phyloP scores from a whole-genome alignment of 768 basidiomycete species.

The Lenzites betulinus region DNA sequence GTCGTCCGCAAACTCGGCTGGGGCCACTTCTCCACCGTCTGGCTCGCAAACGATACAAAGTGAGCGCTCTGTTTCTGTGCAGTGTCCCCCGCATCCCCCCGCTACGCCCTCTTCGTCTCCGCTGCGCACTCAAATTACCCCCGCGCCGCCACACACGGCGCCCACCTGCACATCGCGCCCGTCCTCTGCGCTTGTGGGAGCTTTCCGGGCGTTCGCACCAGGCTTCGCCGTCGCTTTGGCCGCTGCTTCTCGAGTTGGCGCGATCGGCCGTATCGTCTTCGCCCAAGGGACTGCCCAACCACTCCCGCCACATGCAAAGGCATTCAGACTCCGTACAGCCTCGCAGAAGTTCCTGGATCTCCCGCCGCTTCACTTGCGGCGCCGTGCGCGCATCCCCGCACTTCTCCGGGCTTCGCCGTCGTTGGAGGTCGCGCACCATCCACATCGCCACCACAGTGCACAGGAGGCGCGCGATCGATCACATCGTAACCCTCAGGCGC shows the following conservation, averaged over 20 bases:
- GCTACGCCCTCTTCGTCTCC: too few relatives aligned
- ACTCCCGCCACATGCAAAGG: not conserved
- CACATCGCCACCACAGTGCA: not conserved
- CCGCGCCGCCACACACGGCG: not conserved
- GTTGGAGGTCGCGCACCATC: too few relatives aligned
- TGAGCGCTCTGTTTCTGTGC: constrained; percentile 41
- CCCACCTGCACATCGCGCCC: not conserved
- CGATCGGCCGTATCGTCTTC: constrained; percentile 6
- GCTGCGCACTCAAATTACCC: constrained; percentile 14
- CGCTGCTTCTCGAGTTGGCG: constrained; percentile 2
- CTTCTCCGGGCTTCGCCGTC: too few relatives aligned
- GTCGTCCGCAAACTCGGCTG: constrained; percentile 95
- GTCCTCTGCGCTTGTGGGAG: not conserved
- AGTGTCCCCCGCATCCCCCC: too few relatives aligned
- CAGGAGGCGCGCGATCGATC: not conserved
- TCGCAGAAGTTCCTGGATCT: too few relatives aligned
- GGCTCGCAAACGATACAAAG: constrained; percentile 86
- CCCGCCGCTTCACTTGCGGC: not conserved
- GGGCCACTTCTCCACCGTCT: constrained; percentile 95
- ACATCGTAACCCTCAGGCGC: not conserved
- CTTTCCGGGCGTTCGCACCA: not conserved
- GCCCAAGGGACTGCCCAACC: not conserved
- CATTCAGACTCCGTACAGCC: too few relatives aligned
- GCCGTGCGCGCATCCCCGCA: too few relatives aligned
- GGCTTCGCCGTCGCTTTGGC: not conserved